A percentile compares a stretch with the other conserved stretches of the same genome.
Conservation (phyloP, 1,284 basidiomycete species). For the Cryptococcus neoformans region DNA sequence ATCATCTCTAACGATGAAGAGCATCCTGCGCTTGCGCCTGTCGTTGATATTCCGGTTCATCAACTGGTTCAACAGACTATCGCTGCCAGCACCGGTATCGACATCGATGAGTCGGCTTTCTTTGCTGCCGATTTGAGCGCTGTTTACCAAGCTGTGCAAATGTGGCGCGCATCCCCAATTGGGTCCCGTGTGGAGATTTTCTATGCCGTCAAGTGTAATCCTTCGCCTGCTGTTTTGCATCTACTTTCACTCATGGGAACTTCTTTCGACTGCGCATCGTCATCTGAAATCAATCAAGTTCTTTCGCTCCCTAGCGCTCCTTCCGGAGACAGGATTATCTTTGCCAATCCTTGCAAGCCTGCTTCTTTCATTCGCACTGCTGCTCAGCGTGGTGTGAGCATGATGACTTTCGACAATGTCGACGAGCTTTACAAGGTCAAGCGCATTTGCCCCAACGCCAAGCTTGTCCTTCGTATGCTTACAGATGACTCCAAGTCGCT, state of each 20-base stretch:
- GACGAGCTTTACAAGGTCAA: constrained; percentile 98
- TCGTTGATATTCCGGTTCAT: constrained; percentile 33
- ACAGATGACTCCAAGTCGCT: constrained; percentile 95
- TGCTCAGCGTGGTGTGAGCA: constrained; percentile 70
- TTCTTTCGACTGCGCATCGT: constrained; percentile 98
- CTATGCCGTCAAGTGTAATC: constrained; percentile 98
- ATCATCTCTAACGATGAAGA: constrained; percentile 12
- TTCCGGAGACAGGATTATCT: constrained; percentile 70
- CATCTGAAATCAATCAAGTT: constrained; percentile 85
- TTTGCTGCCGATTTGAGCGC: constrained; percentile 92
- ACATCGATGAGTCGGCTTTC: constrained; percentile 75
- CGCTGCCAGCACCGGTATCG: constrained; percentile 20
- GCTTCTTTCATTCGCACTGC: constrained; percentile 88
- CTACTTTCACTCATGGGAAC: constrained; percentile 84
- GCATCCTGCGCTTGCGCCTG: constrained; percentile 24
- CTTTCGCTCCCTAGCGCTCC: constrained; percentile 63
- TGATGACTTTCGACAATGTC: constrained; percentile 98
- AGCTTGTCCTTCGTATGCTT: constrained; percentile 89
- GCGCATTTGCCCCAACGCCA: constrained; percentile 73
- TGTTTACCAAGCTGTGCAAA: constrained; percentile 80
- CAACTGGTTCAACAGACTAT: constrained; percentile 33
- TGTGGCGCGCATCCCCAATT: constrained; percentile 74
- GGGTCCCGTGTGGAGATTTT: constrained; percentile 75
- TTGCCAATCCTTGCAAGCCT: constrained; percentile 99
- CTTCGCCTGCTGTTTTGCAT: constrained; percentile 88